These are phyloP conservation scores for Ustilago xerochloae DNA, from an alignment of 1,284 basidiomycete genomes.

Conservation along the genomic window DNA sequence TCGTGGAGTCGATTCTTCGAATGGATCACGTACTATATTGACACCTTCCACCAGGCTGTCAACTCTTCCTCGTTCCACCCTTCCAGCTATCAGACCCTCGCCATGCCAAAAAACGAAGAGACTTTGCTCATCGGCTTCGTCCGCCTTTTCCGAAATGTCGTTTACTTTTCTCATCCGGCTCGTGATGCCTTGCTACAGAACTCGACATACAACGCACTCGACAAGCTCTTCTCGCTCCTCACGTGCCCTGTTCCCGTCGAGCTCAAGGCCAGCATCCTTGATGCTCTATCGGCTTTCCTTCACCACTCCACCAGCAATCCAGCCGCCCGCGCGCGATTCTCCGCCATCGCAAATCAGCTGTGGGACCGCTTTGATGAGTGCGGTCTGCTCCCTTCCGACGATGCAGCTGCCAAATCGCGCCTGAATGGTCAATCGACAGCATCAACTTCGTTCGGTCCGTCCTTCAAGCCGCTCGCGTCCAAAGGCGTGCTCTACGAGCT, in stretches of 20 bases:
- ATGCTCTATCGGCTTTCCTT: constrained; percentile 82
- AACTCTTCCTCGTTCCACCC: constrained; percentile 35
- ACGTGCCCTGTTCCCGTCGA: constrained; percentile 76
- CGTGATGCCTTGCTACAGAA: constrained; percentile 82
- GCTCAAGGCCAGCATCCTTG: constrained; percentile 86
- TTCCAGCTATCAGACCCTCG: constrained; percentile 42
- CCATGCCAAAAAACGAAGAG: constrained; percentile 80
- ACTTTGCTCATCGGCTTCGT: constrained; percentile 83
- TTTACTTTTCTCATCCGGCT: constrained; percentile 80
- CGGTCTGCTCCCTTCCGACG: constrained; percentile 32
- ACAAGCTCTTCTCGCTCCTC: constrained; percentile 74
- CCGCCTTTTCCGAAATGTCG: constrained; percentile 82
- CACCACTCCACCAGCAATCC: constrained; percentile 30
- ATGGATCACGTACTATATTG: constrained; percentile 66
- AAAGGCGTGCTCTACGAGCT: constrained; percentile 73
- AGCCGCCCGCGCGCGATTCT: constrained; percentile 24
- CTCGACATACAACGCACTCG: constrained; percentile 77
- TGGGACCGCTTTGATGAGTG: constrained; percentile 83
- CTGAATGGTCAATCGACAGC: neutral
- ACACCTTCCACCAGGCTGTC: constrained; percentile 55
- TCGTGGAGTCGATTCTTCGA: constrained; percentile 66
- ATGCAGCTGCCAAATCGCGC: constrained; percentile 23
- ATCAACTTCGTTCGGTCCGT: constrained; percentile 26
- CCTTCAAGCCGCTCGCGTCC: constrained; percentile 35
- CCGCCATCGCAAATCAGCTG: constrained; percentile 79